Conservation (phyloP, 2,329 filamentous ascomycete species). For the Monilinia aucupariae region DNA sequence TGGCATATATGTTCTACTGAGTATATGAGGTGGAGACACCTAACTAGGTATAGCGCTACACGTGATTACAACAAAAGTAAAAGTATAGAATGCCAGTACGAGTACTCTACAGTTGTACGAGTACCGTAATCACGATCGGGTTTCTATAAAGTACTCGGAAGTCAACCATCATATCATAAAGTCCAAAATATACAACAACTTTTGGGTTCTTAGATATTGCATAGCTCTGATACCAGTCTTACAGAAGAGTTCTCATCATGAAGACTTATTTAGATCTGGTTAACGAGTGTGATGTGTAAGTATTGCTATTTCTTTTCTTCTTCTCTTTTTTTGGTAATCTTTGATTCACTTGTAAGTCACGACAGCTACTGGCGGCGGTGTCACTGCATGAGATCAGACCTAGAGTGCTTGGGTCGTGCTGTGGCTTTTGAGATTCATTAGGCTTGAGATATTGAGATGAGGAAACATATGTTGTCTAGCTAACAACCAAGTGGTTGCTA, state of each 20-base stretch:
- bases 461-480: neutral
- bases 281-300: conserved; percentile 51
- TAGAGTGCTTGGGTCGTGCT: neutral
- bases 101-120: too few species aligned
- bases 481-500: neutral
- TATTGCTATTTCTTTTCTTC: too few species aligned
- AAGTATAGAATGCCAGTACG: too few species aligned
- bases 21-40: too few species aligned
- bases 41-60: too few species aligned
- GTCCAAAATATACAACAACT: neutral
- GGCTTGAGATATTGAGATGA: neutral
- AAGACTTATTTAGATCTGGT: conserved; percentile 47
- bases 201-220: neutral
- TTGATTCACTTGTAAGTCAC: neutral
- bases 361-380: neutral
- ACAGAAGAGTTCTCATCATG: conserved; percentile 15
- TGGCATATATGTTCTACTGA: too few species aligned
- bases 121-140: too few species aligned
- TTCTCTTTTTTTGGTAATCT: neutral
- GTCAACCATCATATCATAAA: neutral
- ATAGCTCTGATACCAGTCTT: too few species aligned
- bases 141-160: neutral
- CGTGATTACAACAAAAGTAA: too few species aligned
- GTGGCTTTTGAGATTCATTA: neutral
- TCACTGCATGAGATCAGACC: neutral